Percentiles rank a stretch among this genome's conserved stretches.
phyloP scores from a whole-genome alignment of 495 filamentous ascomycete species.

The Clohesyomyces aquaticus region DNA sequence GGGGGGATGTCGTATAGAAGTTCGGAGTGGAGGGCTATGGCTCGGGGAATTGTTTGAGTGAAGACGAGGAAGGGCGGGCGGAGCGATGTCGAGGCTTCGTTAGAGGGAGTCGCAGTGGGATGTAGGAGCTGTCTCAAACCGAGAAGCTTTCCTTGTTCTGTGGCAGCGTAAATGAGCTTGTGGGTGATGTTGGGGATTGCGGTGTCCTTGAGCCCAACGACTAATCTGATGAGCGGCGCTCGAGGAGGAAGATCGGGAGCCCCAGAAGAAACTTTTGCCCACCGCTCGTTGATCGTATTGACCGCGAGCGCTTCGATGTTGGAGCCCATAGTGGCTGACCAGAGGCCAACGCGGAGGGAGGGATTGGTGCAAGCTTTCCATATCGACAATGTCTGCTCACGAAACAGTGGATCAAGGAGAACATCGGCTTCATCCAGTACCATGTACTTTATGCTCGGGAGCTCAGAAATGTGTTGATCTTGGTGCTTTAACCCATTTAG shows the following conservation, averaged over 20 bases:
- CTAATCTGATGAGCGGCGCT: constrained; percentile 72
- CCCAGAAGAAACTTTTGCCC: constrained; percentile 36
- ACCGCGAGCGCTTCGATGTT: constrained; percentile 79
- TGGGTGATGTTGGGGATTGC: constrained; percentile 90
- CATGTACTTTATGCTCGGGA: constrained; percentile 70
- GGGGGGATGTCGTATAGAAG: constrained; percentile 92
- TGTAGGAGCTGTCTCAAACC: constrained; percentile 91
- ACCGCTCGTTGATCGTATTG: constrained; percentile 61
- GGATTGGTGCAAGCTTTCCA: constrained; percentile 76
- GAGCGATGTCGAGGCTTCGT: constrained; percentile 62
- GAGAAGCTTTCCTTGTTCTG: constrained; percentile 89
- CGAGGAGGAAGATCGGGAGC: constrained; percentile 35
- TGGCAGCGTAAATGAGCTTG: constrained; percentile 86
- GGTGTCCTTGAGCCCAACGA: constrained; percentile 93
- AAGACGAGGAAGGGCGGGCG: constrained; percentile 91
- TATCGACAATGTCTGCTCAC: constrained; percentile 83
- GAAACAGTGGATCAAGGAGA: constrained; percentile 86
- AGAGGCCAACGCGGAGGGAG: constrained; percentile 72
- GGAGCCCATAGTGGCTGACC: constrained; percentile 97
- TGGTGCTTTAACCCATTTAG: constrained; percentile 68
- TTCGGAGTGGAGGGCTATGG: constrained; percentile 83
- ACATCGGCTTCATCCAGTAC: constrained; percentile 95
- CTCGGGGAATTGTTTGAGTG: constrained; percentile 90
- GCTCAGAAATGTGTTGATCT: constrained; percentile 49
- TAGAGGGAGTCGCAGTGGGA: constrained; percentile 61